Base-by-base conservation (phyloP, 768 basidiomycete genomes). In the Steccherinum ochraceum region DNA sequence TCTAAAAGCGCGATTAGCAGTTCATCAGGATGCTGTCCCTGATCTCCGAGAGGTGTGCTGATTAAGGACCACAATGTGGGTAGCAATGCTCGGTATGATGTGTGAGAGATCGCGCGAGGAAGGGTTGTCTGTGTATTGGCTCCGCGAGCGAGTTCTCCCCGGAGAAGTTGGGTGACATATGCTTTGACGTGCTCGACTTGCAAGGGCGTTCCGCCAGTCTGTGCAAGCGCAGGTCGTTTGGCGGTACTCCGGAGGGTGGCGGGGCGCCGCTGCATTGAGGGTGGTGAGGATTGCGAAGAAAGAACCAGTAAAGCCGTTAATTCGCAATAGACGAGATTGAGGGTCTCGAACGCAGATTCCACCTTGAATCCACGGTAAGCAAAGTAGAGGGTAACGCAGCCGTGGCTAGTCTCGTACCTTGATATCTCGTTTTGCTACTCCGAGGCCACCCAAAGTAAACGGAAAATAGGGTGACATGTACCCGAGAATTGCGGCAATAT, bases 401-500 rank as follows among this genome's bases (percentile, higher is more conserved):
- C 27, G 19, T 40, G 18, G 24, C 45, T 5, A 7, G 23, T n/a
- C 18, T 45, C 56, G 12, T 35, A 79, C 88, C 75, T 84, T 84
- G 55, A 77, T 72, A 61, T 88, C 84, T 42, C 76, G 72, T 51
- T 65, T 61, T 2, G 54, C 50, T 2, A 57, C 55, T 21, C 41
- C 40, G 3, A 71, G 67, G 5, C 56, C 54, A 53, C 71, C 64
- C 4, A 69, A 65, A 40, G 61, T 65, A 65, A 92, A 93, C 1
- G 94, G 94, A 63, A 98, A 96, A 66, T 93, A 92, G 2, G 84
- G 73, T 4, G 80, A 66, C 77, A 95, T 86, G 61, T 91, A 83
- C 11, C 75, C 74, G 0, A 96, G 71, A 16, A 96, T 65, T 11
- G 65, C 66, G 50, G 70, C 71, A 40, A 92, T 70, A 48, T 84